Percentiles rank a stretch among this genome's conserved stretches.
Evolutionary conservation across 2,329 filamentous ascomycete genomes (phyloP).

Genomic region (Aspergillus clavatus): DNA sequence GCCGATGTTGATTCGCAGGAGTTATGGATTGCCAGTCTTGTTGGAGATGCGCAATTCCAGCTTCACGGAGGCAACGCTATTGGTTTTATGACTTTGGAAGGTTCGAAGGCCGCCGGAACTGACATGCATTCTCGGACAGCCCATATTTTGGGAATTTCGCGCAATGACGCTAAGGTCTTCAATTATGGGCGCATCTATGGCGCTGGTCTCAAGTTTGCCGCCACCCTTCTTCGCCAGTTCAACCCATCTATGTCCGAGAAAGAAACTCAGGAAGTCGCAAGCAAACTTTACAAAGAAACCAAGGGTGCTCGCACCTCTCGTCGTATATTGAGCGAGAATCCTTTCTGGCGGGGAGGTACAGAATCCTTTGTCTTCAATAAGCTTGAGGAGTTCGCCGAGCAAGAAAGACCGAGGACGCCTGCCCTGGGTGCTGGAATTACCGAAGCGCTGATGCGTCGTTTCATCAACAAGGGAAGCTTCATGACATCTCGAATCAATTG

Average conservation of each 20-base stretch:
- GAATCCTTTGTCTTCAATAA: slow-evolving; percentile 99
- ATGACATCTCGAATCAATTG: slow-evolving; percentile 97
- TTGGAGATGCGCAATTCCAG: slow-evolving; percentile 91
- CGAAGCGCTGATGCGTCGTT: slow-evolving; percentile 84
- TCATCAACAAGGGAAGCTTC: slow-evolving; percentile 83
- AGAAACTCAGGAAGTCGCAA: slow-evolving; percentile 70
- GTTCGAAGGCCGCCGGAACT: slow-evolving; percentile 87
- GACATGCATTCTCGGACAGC: slow-evolving; percentile 94
- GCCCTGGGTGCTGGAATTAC: slow-evolving; percentile 94
- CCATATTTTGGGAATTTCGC: slow-evolving; percentile 82
- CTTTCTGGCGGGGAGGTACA: slow-evolving; percentile 94
- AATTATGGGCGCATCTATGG: slow-evolving; percentile 99
- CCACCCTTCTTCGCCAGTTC: slow-evolving; percentile 85
- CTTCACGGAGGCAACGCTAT: slow-evolving; percentile 95
- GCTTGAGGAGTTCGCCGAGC: slow-evolving; percentile 94
- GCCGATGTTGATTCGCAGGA: slow-evolving; percentile 97
- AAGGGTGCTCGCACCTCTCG: slow-evolving; percentile 83
- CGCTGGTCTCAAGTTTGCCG: slow-evolving; percentile 90
- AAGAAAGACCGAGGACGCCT: slow-evolving; percentile 83
- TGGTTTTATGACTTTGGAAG: slow-evolving; percentile 98
- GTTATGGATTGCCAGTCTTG: slow-evolving; percentile 93
- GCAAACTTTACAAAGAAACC: slow-evolving; percentile 77
- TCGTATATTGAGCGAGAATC: slow-evolving; percentile 63
- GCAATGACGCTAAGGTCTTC: slow-evolving; percentile 95
- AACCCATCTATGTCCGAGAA: slow-evolving; percentile 77